Evolutionary conservation across 768 basidiomycete species (phyloP).

Genomic region (Mycena alexandri): DNA sequence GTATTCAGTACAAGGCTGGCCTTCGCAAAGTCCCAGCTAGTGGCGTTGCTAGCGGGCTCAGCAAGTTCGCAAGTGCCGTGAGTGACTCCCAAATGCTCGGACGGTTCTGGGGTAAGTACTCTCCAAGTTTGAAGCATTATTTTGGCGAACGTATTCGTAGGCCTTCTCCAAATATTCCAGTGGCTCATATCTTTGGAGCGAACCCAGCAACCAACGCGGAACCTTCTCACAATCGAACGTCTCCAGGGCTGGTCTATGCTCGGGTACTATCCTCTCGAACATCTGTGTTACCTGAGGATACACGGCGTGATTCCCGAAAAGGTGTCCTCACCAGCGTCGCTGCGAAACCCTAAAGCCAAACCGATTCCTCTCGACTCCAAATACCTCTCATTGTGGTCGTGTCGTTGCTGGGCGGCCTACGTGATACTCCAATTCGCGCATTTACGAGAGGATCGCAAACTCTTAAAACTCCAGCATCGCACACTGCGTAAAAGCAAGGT

Average conservation of each 20-base stretch:
- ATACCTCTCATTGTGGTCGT: slow-evolving; percentile 75
- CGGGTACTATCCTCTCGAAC: slow-evolving; percentile 83
- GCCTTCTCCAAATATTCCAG: slow-evolving; percentile 82
- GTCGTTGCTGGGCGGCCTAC: slow-evolving; percentile 86
- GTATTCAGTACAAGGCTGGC: slow-evolving; percentile 75
- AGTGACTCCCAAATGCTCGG: slow-evolving; percentile 80
- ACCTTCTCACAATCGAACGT: slow-evolving; percentile 81
- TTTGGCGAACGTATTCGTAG: slow-evolving; percentile 49
- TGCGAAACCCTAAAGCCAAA: slow-evolving; percentile 57
- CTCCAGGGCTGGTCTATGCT: slow-evolving; percentile 87
- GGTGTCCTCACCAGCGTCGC: slow-evolving; percentile 59
- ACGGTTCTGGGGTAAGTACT: slow-evolving; percentile 80
- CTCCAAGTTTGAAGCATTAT: slow-evolving; percentile 2
- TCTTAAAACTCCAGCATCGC: slow-evolving; percentile 68
- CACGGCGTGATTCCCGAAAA: slow-evolving; percentile 71
- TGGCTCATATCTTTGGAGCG: slow-evolving; percentile 85
- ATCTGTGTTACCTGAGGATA: slow-evolving; percentile 74
- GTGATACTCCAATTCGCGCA: slow-evolving; percentile 82
- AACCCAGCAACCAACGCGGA: slow-evolving; percentile 76
- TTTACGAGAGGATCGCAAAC: slow-evolving; percentile 73
- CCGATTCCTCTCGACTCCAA: slow-evolving; percentile 60
- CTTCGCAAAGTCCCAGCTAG: slow-evolving; percentile 67
- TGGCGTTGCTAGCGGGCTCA: slow-evolving; percentile 61
- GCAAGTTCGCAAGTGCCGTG: slow-evolving; percentile 67
- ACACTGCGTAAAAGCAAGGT: slow-evolving; percentile 70